Percentiles rank a stretch among this genome's conserved stretches.
Conservation (phyloP, 2,329 filamentous ascomycete genomes). For the Sphaceloma murrayae region DNA sequence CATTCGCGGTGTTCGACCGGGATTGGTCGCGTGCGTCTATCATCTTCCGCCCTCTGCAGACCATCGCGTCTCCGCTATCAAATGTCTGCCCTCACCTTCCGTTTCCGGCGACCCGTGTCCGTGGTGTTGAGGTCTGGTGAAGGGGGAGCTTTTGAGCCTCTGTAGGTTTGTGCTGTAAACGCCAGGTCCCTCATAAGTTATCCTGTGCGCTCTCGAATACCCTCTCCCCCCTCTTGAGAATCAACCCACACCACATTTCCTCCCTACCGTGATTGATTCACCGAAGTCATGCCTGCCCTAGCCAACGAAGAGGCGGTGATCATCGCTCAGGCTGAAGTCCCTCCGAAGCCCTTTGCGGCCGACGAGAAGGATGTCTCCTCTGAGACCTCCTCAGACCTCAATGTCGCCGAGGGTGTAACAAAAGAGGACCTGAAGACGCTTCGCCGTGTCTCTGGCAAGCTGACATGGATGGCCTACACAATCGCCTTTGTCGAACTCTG, state of each 20-base stretch:
- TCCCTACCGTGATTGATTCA: not conserved
- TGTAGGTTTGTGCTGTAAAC: constrained; percentile 1
- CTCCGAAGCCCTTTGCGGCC: constrained; percentile 12
- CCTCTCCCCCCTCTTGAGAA: not conserved
- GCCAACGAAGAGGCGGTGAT: constrained; percentile 5
- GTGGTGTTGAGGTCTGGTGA: constrained; percentile 2
- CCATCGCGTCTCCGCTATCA: constrained; percentile 14
- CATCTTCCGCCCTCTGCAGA: constrained; percentile 4
- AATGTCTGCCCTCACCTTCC: constrained; percentile 8
- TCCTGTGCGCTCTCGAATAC: not conserved
- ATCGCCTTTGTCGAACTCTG: constrained; percentile 43
- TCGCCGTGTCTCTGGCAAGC: constrained; percentile 37
- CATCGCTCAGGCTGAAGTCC: constrained; percentile 13
- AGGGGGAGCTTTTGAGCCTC: not conserved
- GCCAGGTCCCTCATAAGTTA: constrained; percentile 11
- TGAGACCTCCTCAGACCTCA: constrained; percentile 8
- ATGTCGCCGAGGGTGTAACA: constrained; percentile 23
- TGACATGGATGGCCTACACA: constrained; percentile 39
- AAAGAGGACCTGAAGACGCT: constrained; percentile 36
- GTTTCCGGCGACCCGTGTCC: constrained; percentile 7
- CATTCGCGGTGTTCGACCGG: not conserved
- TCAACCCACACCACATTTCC: not conserved
- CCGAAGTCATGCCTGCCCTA: constrained; percentile 8
- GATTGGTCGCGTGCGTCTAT: constrained; percentile 14
- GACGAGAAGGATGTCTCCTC: constrained; percentile 6